phyloP scores from a whole-genome alignment of 192 early-diverging fungal genomes.

The Coemansia biformis region DNA sequence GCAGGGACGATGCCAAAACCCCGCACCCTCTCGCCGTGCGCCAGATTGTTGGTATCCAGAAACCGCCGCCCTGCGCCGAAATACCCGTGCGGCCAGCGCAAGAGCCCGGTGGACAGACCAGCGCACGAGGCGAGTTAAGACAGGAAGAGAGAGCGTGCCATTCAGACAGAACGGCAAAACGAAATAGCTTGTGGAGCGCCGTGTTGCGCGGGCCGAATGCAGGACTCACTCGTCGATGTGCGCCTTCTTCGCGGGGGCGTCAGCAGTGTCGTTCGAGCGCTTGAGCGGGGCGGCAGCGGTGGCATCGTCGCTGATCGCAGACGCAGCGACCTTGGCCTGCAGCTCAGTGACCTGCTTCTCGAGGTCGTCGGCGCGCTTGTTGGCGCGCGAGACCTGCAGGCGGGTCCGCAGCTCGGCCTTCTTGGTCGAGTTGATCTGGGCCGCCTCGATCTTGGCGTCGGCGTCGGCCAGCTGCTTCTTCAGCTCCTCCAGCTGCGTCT shows the following conservation, averaged over 20 bases:
- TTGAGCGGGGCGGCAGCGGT: conserved; percentile 18
- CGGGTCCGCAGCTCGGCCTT: conserved; percentile 47
- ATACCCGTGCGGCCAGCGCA: too few species aligned
- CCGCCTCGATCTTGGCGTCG: conserved; percentile 37
- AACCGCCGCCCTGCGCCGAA: too few species aligned
- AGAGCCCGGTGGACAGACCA: too few species aligned
- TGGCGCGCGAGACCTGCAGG: conserved; percentile 46
- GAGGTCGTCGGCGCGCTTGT: conserved; percentile 44
- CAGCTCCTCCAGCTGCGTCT: conserved; percentile 31
- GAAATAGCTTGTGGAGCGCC: too few species aligned
- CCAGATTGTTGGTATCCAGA: too few species aligned
- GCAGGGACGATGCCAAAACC: too few species aligned
- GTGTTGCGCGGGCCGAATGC: too few species aligned
- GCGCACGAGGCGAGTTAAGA: too few species aligned
- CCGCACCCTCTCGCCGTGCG: too few species aligned
- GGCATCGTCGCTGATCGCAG: conserved; percentile 2
- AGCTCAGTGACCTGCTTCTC: conserved; percentile 32
- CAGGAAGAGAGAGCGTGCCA: too few species aligned
- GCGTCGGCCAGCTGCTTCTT: conserved; percentile 41
- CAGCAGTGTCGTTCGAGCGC: conserved; percentile 19
- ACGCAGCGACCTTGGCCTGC: conserved; percentile 15
- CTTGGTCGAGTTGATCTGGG: conserved; percentile 28
- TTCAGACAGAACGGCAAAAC: too few species aligned
- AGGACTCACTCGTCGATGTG: conserved; percentile 17
- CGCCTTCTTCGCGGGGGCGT: conserved; percentile 38